Evolutionary conservation across 2,329 filamentous ascomycete species (phyloP).

Genomic region (Monosporascus sp.): DNA sequence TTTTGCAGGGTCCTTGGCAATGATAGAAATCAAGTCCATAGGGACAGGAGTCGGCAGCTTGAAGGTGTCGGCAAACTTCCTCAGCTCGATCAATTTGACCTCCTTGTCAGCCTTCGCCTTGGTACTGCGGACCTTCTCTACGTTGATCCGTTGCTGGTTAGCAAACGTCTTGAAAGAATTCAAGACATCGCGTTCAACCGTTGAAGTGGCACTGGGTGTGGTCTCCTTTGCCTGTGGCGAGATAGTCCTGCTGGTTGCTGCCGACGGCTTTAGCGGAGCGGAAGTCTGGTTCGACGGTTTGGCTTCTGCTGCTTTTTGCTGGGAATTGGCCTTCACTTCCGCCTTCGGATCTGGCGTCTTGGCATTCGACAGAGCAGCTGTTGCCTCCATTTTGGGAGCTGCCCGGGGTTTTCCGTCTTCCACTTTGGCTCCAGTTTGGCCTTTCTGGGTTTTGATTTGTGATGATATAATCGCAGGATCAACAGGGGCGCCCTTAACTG

Average conservation of each 20-base stretch:
- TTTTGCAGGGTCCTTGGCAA: conserved; percentile 93
- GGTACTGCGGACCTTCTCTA: conserved; percentile 49
- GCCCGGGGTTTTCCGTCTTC: conserved; percentile 29
- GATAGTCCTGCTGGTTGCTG: conserved; percentile 36
- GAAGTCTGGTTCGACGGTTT: conserved; percentile 20
- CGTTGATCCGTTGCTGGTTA: conserved; percentile 46
- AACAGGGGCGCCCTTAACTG: conserved; percentile 69
- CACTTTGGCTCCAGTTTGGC: conserved; percentile 28
- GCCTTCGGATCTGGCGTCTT: conserved; percentile 29
- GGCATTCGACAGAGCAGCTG: conserved; percentile 11
- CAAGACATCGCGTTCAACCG: conserved; percentile 57
- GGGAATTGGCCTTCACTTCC: conserved; percentile 25
- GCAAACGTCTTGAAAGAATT: conserved; percentile 62
- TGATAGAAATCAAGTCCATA: conserved; percentile 83
- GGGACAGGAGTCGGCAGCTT: conserved; percentile 92
- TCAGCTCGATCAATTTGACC: conserved; percentile 86
- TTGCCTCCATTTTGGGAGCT: conserved; percentile 16
- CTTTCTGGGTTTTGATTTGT: conserved; percentile 55
- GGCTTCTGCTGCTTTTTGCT: conserved; percentile 18
- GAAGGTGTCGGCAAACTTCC: conserved; percentile 91
- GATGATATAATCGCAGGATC: conserved; percentile 89
- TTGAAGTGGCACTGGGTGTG: conserved; percentile 50
- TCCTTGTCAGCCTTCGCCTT: conserved; percentile 74
- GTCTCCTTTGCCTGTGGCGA: conserved; percentile 34
- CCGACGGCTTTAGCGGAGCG: conserved; percentile 25